Evolutionary conservation across 441 rosid species (phyloP).

Genomic region (Biscutella auriculata): DNA sequence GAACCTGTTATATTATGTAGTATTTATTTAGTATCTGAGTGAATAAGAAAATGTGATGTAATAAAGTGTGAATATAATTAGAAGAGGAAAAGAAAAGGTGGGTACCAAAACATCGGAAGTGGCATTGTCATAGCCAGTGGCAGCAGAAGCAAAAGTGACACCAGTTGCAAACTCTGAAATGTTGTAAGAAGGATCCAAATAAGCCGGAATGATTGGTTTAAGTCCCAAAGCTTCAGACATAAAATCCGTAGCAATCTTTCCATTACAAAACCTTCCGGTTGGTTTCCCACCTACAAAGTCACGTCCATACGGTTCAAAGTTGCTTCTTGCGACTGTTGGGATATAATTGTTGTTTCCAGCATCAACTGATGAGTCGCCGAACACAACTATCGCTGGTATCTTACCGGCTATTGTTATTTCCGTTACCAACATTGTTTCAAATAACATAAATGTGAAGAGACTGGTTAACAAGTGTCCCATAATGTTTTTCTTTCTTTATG

Average conservation of each 20-base stretch:
- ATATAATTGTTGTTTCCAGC: conserved; percentile 54
- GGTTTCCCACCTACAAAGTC: conserved; percentile 38
- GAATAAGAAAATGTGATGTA: no score
- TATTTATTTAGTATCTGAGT: no score
- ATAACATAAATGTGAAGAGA: not conserved
- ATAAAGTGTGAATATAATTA: no score
- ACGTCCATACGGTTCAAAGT: conserved; percentile 55
- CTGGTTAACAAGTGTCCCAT: not conserved
- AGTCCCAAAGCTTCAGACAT: conserved; percentile 38
- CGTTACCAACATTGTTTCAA: not conserved
- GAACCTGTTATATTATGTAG: no score
- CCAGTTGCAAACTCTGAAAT: conserved; percentile 54
- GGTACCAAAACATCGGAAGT: conserved; percentile 48
- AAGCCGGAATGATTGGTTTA: conserved; percentile 39
- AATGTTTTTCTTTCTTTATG: not conserved
- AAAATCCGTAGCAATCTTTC: conserved; percentile 42
- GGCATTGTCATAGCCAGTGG: conserved; percentile 48
- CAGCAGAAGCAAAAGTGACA: conserved; percentile 64
- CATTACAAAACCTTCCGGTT: conserved; percentile 55
- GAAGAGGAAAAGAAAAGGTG: conserved; percentile 9
- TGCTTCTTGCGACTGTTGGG: conserved; percentile 50
- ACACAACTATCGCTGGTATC: conserved; percentile 46
- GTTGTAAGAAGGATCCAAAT: conserved; percentile 41
- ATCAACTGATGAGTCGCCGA: conserved; percentile 58
- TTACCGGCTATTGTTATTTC: conserved; percentile 12